Evolutionary conservation across 441 rosid genomes (phyloP).

Genomic region (Gossypium gossypioides): DNA sequence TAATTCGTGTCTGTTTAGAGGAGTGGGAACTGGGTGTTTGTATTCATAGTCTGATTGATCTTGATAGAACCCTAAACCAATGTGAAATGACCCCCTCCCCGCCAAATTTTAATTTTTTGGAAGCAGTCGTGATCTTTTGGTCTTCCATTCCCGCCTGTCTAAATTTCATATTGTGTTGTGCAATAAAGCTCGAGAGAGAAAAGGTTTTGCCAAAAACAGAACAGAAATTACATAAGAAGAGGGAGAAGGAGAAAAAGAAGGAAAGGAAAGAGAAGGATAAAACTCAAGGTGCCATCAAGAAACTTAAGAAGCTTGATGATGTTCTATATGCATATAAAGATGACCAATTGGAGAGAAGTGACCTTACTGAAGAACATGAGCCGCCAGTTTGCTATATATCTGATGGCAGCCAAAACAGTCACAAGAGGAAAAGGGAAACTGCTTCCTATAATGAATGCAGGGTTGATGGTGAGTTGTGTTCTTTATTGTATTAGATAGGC

Average conservation of each 20-base stretch:
- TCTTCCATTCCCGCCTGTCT: constrained; percentile 28
- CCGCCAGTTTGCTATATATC: constrained; percentile 40
- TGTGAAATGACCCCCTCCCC: background rate
- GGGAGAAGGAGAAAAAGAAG: constrained; percentile 18
- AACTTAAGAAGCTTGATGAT: constrained; percentile 9
- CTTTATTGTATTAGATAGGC: background rate
- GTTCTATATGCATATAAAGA: constrained; percentile 18
- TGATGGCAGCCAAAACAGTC: constrained; percentile 39
- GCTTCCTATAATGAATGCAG: constrained; percentile 17
- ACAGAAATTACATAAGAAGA: constrained; percentile 25
- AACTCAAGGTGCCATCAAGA: background rate
- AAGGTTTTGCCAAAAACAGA: constrained; percentile 27
- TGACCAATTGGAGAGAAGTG: constrained; percentile 44
- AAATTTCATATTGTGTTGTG: constrained; percentile 55
- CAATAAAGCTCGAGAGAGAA: constrained; percentile 46
- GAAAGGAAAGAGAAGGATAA: constrained; percentile 18
- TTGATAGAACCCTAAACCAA: background rate
- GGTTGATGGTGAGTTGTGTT: constrained; percentile 29
- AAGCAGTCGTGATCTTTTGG: background rate
- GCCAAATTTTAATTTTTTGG: background rate
- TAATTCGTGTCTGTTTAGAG: background rate
- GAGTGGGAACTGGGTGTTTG: background rate
- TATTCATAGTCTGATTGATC: background rate
- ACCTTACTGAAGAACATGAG: constrained; percentile 56
- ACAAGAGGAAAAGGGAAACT: constrained; percentile 33